Evolutionary conservation across 1,139 yeast species (phyloP), one percentile per base, ranked within the genome.

Genomic region (Diutina scorzettiae): DNA sequence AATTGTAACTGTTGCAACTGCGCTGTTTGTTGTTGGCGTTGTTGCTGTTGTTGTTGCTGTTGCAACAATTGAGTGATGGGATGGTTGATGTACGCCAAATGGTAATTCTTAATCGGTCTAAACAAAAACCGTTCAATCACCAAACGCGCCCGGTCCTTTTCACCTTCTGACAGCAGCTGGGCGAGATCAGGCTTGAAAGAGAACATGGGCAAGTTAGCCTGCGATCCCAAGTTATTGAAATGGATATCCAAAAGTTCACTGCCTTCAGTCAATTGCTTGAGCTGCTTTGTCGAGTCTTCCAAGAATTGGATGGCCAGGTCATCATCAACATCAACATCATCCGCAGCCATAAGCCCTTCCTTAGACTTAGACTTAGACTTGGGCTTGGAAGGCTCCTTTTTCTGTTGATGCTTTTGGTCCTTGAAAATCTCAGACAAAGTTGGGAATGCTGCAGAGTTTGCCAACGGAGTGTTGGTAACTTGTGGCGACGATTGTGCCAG

Each of bases 371-470:
- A 33, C 45, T 60, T 61, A 41, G 53, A 48, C 51, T 60, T 63
- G 44, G 52, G 57, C 45, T 64, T 60, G 6, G 28, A 11, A 32
- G 49, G 42, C 37, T 57, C 62, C 47, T 58, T 63, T 53, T 57
- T 58, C 30, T 53, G 53, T 43, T 56, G 63, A 41, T 56, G 61
- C 47, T 64, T 63, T 45, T 63, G 66, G 41, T 73, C 64, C 44
- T 67, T 64, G 44, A 74, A 63, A 2, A 80, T 72, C 54, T 81
- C 89, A 5, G 81, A 81, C 49, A 81, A 64, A 0, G 89, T 75
- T 31, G 91, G 91, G 69, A 81, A 79, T 4, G 85, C 78, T 2
- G 80, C 71, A 5, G 76, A 59, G 50, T 76, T 73, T 3, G 75
- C 65, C 49, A 71, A 57, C 12, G 66, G 45, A 36, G 63, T 60